Percentiles rank a stretch among this genome's conserved stretches.
Conservation (phyloP, 768 basidiomycete species). For the Trametes cinnabarina region DNA sequence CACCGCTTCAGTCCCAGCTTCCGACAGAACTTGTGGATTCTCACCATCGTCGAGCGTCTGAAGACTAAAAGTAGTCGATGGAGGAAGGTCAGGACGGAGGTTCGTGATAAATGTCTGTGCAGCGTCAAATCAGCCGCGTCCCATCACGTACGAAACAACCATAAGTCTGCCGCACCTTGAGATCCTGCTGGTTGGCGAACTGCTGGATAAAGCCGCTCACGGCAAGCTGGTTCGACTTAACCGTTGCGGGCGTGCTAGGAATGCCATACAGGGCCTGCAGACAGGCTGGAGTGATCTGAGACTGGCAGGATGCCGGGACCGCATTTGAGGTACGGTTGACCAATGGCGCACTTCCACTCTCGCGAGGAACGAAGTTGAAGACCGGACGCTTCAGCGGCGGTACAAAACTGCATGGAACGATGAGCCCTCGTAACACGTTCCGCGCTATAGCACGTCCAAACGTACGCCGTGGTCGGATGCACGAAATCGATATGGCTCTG, state of each 20-base stretch:
- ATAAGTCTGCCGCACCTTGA: slow-evolving; percentile 16
- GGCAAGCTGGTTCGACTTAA: slow-evolving; percentile 26
- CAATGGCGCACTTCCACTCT: background rate
- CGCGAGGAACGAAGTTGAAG: slow-evolving; percentile 27
- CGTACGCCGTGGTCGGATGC: slow-evolving; percentile 26
- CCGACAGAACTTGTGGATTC: slow-evolving; percentile 23
- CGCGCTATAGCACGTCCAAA: no score
- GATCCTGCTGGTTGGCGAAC: slow-evolving; percentile 31
- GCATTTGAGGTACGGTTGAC: slow-evolving; percentile 26
- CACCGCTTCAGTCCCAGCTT: slow-evolving; percentile 32
- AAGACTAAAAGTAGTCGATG: slow-evolving; percentile 24
- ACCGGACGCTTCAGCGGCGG: slow-evolving; percentile 15
- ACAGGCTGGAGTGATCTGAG: slow-evolving; percentile 29
- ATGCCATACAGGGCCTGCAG: slow-evolving; percentile 37
- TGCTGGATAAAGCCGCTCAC: slow-evolving; percentile 35
- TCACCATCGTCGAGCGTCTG: slow-evolving; percentile 30
- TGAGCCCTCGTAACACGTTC: no score
- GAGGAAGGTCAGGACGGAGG: slow-evolving; percentile 24
- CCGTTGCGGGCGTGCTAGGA: slow-evolving; percentile 30
- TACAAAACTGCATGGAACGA: slow-evolving; percentile 40
- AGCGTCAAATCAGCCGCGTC: no score
- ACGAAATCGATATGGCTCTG: slow-evolving; percentile 31
- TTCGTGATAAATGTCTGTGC: slow-evolving; percentile 26
- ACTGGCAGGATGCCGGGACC: slow-evolving; percentile 27
- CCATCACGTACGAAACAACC: slow-evolving; percentile 29